Evolutionary conservation across 345 rosid genomes (phyloP), one percentile per base, ranked within the genome.

Genomic region (Dipteronia dyeriana): DNA sequence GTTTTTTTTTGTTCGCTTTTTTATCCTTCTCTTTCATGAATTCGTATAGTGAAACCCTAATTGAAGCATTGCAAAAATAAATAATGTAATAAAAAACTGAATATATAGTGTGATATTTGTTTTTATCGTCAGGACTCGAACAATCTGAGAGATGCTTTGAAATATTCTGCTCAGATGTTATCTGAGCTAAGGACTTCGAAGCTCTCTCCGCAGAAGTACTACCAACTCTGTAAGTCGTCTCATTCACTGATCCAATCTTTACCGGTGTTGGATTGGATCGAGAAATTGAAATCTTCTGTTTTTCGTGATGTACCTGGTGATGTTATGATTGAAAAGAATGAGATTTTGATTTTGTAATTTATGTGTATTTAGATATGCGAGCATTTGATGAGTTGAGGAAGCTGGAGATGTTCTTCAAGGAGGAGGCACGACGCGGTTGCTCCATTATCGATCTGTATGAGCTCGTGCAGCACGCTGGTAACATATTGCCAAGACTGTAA

Each of bases 161-260:
- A 94, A 87, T 96, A 90, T 86, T 96, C 99, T 65, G 95, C 99
- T 80, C 99, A 94, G 92, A 96, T 96, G 99, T 88, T 96, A 13
- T 90, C 98, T 49, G 98, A 96, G 88, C 91, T 96, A 12, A 94
- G 99, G 74, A 96, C 99, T 79, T 94, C 98, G 67, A 94, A 93
- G 88, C 97, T 96, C 70, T 94, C 98, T 25, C 99, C 99, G 38
- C 98, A 92, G 31, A 96, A 96, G 82, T 96, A 96, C 80, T 96
- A 94, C 76, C 93, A 90, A 66, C 94, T 94, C 60, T 96, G 99
- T 96, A 78, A 94, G 94, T 78, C 62, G 69, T 49, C 64, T 47
- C 49, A 73, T 19, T 26, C 65, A 51, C 64, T 49, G 80, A 79
- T 84, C 84, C 53, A 73, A 77, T 81, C 62, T 73, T 9, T 12